Conservation (phyloP, 176 grass and related monocot genomes). For the Oryza officinalis region DNA sequence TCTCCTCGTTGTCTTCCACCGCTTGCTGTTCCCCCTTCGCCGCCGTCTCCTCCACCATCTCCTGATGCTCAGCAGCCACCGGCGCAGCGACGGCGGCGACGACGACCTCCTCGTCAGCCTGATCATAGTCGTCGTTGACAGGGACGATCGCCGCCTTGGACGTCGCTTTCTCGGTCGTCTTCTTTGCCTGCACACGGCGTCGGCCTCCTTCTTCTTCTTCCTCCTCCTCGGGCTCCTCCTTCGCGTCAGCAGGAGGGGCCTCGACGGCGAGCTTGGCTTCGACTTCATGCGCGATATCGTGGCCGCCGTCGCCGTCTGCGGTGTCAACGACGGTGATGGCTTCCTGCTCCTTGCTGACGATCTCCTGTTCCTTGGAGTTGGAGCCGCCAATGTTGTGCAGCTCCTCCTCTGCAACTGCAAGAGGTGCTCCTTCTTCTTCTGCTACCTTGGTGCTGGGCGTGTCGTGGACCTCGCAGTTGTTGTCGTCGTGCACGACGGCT, state of each 20-base stretch:
- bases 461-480: neutral
- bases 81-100: neutral
- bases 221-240: constrained; percentile 20
- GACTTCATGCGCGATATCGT: neutral
- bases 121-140: neutral
- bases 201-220: neutral
- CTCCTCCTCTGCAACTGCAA: neutral
- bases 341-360: neutral
- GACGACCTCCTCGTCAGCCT: neutral
- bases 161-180: neutral
- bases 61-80: neutral
- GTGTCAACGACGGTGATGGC: neutral
- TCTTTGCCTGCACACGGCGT: neutral
- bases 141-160: constrained; percentile 30
- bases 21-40: neutral
- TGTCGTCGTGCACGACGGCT: neutral
- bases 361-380: neutral
- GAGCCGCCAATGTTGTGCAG: neutral
- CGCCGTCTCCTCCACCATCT: neutral
- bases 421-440: neutral
- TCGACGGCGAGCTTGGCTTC: constrained; percentile 22
- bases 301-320: neutral
- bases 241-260: neutral
- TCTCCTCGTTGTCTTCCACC: neutral
- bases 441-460: neutral